Conservation (phyloP, 176 grass and related monocot species). For the Lolium rigidum region DNA sequence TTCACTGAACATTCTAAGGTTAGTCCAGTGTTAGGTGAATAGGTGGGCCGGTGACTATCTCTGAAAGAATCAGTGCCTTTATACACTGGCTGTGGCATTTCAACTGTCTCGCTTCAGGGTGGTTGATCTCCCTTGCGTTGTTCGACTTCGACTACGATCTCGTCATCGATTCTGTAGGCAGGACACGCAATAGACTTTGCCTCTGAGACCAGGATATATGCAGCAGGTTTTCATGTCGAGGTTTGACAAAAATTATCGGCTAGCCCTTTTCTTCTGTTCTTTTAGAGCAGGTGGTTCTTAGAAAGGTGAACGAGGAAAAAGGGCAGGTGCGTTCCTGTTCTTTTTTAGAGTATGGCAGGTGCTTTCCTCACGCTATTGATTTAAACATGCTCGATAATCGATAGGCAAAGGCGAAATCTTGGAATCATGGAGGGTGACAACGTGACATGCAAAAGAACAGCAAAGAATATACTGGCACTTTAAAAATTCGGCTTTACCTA, state of each 20-base stretch:
- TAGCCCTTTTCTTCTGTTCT: background rate
- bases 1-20: slow-evolving; percentile 35
- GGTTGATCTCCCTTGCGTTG: slow-evolving; percentile 41
- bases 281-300: slow-evolving; percentile 29
- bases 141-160: slow-evolving; percentile 20
- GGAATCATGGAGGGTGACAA: background rate
- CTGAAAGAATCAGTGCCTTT: slow-evolving; percentile 13
- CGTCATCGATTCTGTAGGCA: background rate
- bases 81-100: slow-evolving; percentile 15
- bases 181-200: slow-evolving; percentile 19
- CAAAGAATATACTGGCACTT: background rate
- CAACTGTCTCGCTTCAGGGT: slow-evolving; percentile 31
- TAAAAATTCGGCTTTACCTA: background rate
- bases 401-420: slow-evolving; percentile 14
- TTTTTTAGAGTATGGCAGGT: background rate
- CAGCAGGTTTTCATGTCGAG: background rate
- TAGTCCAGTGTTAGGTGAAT: slow-evolving; percentile 47
- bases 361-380: background rate
- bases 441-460: slow-evolving; percentile 3
- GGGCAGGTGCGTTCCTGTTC: too few relatives aligned
- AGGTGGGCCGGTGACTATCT: slow-evolving; percentile 44
- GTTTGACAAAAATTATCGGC: background rate
- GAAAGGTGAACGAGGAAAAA: slow-evolving; percentile 13
- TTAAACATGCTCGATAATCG: background rate
- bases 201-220: background rate